Evolutionary conservation across 768 basidiomycete species (phyloP).

Genomic region (Dacryopinax spathularia): DNA sequence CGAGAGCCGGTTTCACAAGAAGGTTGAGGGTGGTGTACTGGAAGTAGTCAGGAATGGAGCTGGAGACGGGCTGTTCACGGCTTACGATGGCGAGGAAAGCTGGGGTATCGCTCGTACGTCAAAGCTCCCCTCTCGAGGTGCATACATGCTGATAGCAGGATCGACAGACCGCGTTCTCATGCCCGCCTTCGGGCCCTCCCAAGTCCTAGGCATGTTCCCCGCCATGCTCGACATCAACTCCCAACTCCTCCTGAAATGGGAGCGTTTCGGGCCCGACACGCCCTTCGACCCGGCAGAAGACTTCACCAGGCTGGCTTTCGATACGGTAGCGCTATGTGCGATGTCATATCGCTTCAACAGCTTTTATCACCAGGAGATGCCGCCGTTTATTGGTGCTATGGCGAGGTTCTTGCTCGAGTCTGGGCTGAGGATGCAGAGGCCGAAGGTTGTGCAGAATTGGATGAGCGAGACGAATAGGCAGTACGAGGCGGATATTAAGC

Average conservation of each 20-base stretch:
- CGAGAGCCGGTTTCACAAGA: conserved; percentile 32
- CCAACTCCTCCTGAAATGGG: conserved; percentile 35
- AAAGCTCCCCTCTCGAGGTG: not conserved
- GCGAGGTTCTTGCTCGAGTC: conserved; percentile 29
- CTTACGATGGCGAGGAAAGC: conserved; percentile 31
- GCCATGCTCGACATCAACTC: conserved; percentile 34
- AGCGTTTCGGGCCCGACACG: conserved; percentile 31
- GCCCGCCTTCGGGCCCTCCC: conserved; percentile 31
- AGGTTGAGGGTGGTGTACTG: conserved; percentile 22
- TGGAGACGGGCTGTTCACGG: conserved; percentile 34
- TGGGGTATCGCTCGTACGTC: conserved; percentile 35
- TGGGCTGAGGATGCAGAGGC: conserved; percentile 25
- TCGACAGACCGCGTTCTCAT: conserved; percentile 26
- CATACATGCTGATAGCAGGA: conserved; percentile 15
- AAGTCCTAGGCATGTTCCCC: conserved; percentile 34
- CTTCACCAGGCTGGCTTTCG: conserved; percentile 36
- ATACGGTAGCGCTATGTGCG: conserved; percentile 34
- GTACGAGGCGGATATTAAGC: conserved; percentile 30
- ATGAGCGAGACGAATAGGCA: conserved; percentile 27
- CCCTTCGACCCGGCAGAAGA: conserved; percentile 33
- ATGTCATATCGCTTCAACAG: conserved; percentile 28
- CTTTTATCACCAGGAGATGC: conserved; percentile 13
- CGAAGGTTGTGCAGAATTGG: conserved; percentile 25
- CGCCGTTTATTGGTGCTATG: conserved; percentile 15
- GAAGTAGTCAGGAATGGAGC: conserved; percentile 26